Evolutionary conservation across 2,329 filamentous ascomycete species (phyloP).

Genomic region (Zymoseptoria pseudotritici): DNA sequence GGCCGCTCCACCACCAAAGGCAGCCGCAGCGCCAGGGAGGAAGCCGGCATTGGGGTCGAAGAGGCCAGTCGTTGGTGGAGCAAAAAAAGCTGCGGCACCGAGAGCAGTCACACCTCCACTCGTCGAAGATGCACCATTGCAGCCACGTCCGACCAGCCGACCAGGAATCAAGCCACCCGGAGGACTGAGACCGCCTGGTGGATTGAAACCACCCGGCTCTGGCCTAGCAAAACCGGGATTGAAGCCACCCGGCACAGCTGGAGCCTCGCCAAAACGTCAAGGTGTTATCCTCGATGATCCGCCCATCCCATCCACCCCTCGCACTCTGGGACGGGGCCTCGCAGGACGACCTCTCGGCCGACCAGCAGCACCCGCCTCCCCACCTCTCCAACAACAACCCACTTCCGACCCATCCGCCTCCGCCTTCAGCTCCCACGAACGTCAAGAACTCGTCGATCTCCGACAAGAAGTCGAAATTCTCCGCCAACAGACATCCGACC

Average conservation of each 20-base stretch:
- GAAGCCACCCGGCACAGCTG: conserved; percentile 24
- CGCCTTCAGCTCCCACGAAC: conserved; percentile 69
- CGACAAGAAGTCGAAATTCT: conserved; percentile 75
- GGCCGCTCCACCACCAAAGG: conserved; percentile 53
- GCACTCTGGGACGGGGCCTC: conserved; percentile 59
- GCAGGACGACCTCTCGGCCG: conserved; percentile 80
- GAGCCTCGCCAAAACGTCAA: conserved; percentile 26
- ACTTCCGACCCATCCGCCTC: conserved; percentile 34
- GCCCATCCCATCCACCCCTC: conserved; percentile 30
- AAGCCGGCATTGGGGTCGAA: conserved; percentile 46
- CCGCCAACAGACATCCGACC: conserved; percentile 66
- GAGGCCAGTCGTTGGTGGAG: conserved; percentile 29
- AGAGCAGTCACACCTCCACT: conserved; percentile 35
- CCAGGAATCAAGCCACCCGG: conserved; percentile 36
- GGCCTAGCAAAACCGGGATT: conserved; percentile 38
- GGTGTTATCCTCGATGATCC: conserved; percentile 22
- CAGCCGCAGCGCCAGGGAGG: conserved; percentile 48
- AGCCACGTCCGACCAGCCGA: conserved; percentile 53
- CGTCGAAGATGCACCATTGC: conserved; percentile 46
- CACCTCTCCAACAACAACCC: conserved; percentile 49
- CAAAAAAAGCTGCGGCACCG: conserved; percentile 42
- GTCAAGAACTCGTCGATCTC: conserved; percentile 86
- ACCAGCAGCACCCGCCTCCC: conserved; percentile 46
- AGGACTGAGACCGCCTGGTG: conserved; percentile 22
- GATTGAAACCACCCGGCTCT: conserved; percentile 30